These are phyloP conservation scores for Arthrocladium fulminans DNA, from an alignment of 2,329 filamentous ascomycete species.

Conservation along the genomic window DNA sequence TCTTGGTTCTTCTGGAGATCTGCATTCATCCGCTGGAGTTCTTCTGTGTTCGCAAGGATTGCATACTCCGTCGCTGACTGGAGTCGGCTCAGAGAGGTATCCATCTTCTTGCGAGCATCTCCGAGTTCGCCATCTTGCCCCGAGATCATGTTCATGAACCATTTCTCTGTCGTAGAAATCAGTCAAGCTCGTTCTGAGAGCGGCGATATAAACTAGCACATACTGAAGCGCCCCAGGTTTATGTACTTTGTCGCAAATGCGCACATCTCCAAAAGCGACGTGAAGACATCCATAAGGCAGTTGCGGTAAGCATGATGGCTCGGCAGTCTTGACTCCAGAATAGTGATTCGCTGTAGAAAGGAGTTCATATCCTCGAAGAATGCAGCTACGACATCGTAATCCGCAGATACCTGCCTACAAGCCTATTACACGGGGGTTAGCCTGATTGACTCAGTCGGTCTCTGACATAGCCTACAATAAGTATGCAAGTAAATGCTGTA, in stretches of 20 bases:
- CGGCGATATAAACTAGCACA: not conserved
- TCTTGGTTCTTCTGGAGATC: too few species aligned
- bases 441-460: too few species aligned
- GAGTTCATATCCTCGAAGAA: constrained; percentile 16
- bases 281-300: constrained; percentile 13
- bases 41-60: constrained; percentile 12
- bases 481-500: constrained; percentile 12
- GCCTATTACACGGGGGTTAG: too few species aligned
- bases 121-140: constrained; percentile 10
- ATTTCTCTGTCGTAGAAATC: too few species aligned
- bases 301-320: constrained; percentile 9
- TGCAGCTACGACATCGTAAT: constrained; percentile 11
- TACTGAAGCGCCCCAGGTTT: constrained; percentile 9
- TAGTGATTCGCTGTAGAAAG: constrained; percentile 11
- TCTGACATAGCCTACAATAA: too few species aligned
- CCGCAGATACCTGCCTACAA: constrained; percentile 10
- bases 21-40: too few species aligned
- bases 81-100: constrained; percentile 7
- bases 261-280: constrained; percentile 11
- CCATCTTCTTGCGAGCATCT: constrained; percentile 9
- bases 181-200: not conserved
- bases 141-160: constrained; percentile 9
- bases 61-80: constrained; percentile 9
- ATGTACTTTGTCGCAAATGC: constrained; percentile 13
- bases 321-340: constrained; percentile 10